Base-by-base conservation (phyloP, 106 monocot genomes). In the Dioscorea dumetorum region DNA sequence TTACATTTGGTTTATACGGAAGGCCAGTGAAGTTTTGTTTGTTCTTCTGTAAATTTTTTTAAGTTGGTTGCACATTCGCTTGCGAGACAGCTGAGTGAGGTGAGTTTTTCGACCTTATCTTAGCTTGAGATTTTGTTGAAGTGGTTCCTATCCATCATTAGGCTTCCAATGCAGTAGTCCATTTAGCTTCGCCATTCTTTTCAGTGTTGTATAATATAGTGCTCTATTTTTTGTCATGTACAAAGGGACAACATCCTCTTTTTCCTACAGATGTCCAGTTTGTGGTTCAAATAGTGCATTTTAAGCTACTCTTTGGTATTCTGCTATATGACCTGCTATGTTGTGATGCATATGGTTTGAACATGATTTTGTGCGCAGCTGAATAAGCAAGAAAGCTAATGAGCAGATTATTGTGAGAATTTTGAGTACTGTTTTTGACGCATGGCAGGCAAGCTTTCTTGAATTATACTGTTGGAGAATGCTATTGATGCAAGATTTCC, bases 31-130 rank as follows among this genome's bases (percentile, higher is more conserved):
- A 15, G 24, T 7, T 71, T 50, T 18, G 41, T 48, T 57, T 22
- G 9, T 16, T 65, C 21, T 24, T 22, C 41, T 41, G 41, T 41
- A 41, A 41, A 11, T 57, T 67, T 58, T 57, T 33, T 62, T 60
- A 7, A 18, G 20, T 65, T 59, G 49, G 18, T 22, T 24, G 21
- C 41, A 60, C 41, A 60, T 41, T 41, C 10, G 2, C 41, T 41
- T 41, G 41, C 5, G 41, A 41, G 41, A 41, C 48, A 41, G 68
- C 68, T 34, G 22, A 50, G 58, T 66, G 77, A 77, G 64, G 70
- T 64, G 63, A 71, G 59, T 77, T 71, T 77, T 76, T 24, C 32
- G 50, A 69, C 34, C 76, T 76, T 62, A 63, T 76, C 23, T 65
- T 70, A 62, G 63, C 69, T 31, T 49, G 50, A 48, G 50, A 58